Conservation (phyloP, 305 asterid genomes). For the Galium porrigens region DNA sequence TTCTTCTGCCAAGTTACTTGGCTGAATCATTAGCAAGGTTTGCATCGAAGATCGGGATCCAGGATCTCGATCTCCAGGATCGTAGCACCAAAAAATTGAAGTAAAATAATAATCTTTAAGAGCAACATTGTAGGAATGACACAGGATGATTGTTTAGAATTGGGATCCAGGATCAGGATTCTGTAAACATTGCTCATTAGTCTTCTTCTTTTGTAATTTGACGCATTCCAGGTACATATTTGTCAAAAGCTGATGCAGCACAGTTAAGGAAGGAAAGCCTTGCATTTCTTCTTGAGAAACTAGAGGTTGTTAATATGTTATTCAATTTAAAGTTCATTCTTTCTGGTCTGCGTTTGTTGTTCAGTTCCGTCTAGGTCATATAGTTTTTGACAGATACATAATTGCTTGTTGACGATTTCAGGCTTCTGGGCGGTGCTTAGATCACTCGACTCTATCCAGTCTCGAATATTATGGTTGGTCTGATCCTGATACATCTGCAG, state of each 20-base stretch:
- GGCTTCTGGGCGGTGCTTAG: constrained; percentile 38
- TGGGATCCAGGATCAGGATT: no score
- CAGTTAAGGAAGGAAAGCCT: constrained; percentile 55
- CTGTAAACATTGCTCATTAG: no score
- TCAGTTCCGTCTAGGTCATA: background rate
- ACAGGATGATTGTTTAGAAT: no score
- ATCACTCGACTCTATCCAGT: constrained; percentile 32
- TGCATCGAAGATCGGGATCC: no score
- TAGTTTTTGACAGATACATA: background rate
- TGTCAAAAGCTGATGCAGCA: constrained; percentile 65
- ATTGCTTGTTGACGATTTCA: constrained; percentile 19
- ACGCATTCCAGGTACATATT: constrained; percentile 51
- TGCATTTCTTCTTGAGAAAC: constrained; percentile 50
- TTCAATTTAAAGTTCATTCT: background rate
- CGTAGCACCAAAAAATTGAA: no score
- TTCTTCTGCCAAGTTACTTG: background rate
- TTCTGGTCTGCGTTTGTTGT: background rate
- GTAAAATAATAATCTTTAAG: no score
- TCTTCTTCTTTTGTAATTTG: constrained; percentile 4
- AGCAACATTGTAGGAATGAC: no score
- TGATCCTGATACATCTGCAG: constrained; percentile 35
- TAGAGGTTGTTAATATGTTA: constrained; percentile 36
- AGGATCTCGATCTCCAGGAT: no score
- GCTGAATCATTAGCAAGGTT: background rate
- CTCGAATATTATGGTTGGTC: constrained; percentile 64